phyloP scores from a whole-genome alignment of 2,329 filamentous ascomycete genomes.

The Xylaria arbuscula region DNA sequence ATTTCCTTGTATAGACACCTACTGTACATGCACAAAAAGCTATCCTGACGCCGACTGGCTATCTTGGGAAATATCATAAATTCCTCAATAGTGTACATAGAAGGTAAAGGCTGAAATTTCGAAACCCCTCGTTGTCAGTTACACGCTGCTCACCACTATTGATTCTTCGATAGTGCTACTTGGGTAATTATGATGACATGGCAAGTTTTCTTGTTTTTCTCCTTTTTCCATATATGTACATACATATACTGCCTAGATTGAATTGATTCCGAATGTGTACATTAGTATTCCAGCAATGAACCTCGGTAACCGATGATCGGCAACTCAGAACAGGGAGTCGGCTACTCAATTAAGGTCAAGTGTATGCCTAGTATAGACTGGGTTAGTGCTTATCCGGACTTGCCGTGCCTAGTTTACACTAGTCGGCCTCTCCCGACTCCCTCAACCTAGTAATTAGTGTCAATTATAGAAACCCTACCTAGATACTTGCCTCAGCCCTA shows the following conservation, averaged over 20 bases:
- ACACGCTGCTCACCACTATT: background rate
- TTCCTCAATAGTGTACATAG: background rate
- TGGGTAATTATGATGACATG: background rate
- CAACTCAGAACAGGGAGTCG: background rate
- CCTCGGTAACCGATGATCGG: background rate
- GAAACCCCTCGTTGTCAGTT: background rate
- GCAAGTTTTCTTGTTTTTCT: background rate
- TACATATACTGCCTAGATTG: background rate
- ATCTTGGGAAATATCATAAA: background rate
- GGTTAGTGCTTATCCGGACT: constrained; percentile 19
- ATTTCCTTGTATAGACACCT: background rate
- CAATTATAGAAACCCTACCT: constrained; percentile 30
- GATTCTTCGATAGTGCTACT: background rate
- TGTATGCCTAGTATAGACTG: background rate
- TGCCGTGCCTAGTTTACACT: background rate
- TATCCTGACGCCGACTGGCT: background rate
- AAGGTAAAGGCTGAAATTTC: background rate
- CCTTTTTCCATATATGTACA: background rate
- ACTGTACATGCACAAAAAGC: background rate
- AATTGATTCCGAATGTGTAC: background rate
- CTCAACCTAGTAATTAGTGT: constrained; percentile 7
- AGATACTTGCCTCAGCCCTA: constrained; percentile 29
- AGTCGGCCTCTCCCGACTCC: constrained; percentile 12
- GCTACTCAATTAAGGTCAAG: too few species aligned
- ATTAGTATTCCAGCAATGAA: background rate